phyloP scores from a whole-genome alignment of 2,329 filamentous ascomycete species.

The Fusarium sp. region DNA sequence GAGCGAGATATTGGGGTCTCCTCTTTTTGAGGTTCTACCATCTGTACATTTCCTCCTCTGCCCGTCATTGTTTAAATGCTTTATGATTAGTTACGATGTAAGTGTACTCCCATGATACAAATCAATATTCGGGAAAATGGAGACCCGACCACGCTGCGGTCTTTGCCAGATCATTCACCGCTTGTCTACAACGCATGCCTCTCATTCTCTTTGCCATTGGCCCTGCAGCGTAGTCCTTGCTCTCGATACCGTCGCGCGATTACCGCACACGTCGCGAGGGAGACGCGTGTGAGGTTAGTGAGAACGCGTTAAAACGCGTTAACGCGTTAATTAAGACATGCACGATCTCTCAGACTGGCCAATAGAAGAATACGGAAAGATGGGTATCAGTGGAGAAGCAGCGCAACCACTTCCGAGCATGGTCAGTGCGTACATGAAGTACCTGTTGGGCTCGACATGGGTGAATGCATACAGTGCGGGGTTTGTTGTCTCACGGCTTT shows the following conservation, averaged over 20 bases:
- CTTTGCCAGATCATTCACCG: constrained; percentile 8
- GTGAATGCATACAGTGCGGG: constrained; percentile 16
- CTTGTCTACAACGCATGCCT: constrained; percentile 8
- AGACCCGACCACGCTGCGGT: neutral
- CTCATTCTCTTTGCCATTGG: constrained; percentile 15
- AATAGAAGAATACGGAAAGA: constrained; percentile 18
- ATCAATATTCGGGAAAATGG: neutral
- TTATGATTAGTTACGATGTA: neutral
- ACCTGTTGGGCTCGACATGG: constrained; percentile 15
- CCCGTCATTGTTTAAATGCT: neutral
- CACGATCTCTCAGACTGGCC: neutral
- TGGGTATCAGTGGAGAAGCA: constrained; percentile 19
- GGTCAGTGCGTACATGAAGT: constrained; percentile 35
- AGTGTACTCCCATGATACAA: neutral
- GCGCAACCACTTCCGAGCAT: constrained; percentile 39
- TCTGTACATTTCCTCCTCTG: neutral
- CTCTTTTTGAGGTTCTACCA: neutral
- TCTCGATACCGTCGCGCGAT: constrained; percentile 14
- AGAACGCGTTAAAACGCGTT: constrained; percentile 19
- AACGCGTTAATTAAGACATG: constrained; percentile 30
- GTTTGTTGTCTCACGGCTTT: constrained; percentile 11
- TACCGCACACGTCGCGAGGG: constrained; percentile 19
- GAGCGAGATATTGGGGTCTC: neutral
- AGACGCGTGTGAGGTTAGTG: constrained; percentile 15
- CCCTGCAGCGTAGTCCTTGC: constrained; percentile 1